Evolutionary conservation across 352 stramenopile species (phyloP).

Genomic region (Sclerospora graminicola): DNA sequence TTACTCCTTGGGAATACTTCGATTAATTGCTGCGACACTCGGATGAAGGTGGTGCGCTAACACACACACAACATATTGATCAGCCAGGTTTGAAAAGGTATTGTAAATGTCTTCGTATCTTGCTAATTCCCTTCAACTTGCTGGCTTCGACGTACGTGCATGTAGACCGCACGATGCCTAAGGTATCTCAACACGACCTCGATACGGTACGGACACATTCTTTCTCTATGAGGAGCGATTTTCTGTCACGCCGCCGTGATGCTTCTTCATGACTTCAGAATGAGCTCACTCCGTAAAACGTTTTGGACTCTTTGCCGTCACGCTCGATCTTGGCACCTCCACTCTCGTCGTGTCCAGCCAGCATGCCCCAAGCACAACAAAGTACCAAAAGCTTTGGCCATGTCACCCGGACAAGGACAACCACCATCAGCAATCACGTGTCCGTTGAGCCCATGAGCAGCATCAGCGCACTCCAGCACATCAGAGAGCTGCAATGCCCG

Average conservation of each 20-base stretch:
- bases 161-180: slow-evolving; percentile 85
- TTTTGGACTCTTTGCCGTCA: slow-evolving; percentile 68
- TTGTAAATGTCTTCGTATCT: slow-evolving; percentile 38
- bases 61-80: too few relatives aligned
- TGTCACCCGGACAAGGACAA: slow-evolving; percentile 84
- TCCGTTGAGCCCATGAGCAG: slow-evolving; percentile 81
- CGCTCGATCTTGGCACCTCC: slow-evolving; percentile 75
- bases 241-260: slow-evolving; percentile 83
- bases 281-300: slow-evolving; percentile 91
- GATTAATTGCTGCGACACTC: slow-evolving; percentile 90
- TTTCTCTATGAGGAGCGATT: slow-evolving; percentile 89
- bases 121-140: slow-evolving; percentile 87
- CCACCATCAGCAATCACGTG: slow-evolving; percentile 86
- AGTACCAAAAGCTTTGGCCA: slow-evolving; percentile 90
- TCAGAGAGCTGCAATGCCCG: slow-evolving; percentile 84
- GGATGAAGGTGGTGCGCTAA: slow-evolving; percentile 88
- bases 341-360: slow-evolving; percentile 86
- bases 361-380: slow-evolving; percentile 91
- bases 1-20: slow-evolving; percentile 81
- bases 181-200: slow-evolving; percentile 81
- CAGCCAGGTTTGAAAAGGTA: too few relatives aligned
- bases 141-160: slow-evolving; percentile 89
- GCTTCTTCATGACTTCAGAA: slow-evolving; percentile 89
- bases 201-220: slow-evolving; percentile 84
- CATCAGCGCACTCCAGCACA: slow-evolving; percentile 86